These are phyloP conservation scores for Grigorovia jiainica DNA, from an alignment of 805 yeast species.

Conservation along the genomic window DNA sequence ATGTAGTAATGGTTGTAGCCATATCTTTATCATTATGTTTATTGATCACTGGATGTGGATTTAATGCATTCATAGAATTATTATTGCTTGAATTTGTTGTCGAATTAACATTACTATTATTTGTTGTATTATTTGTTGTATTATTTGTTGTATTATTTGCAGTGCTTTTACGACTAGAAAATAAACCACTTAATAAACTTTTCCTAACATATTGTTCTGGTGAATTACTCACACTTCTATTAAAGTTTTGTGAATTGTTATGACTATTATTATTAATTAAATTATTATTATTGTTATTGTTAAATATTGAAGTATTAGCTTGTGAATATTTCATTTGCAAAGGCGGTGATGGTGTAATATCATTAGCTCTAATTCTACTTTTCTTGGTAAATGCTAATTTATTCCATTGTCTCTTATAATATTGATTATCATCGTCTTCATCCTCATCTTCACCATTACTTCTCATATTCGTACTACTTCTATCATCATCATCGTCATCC, in stretches of 20 bases:
- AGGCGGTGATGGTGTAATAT: not conserved
- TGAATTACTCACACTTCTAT: not conserved
- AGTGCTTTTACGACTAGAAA: slow-evolving; percentile 12
- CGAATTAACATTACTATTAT: not conserved
- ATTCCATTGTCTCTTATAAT: slow-evolving; percentile 26
- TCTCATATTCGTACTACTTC: slow-evolving; percentile 9
- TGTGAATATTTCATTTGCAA: not conserved
- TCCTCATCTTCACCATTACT: slow-evolving; percentile 15
- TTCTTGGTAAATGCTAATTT: slow-evolving; percentile 20
- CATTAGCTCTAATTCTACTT: not conserved
- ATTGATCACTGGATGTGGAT: not conserved
- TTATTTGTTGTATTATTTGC: not conserved
- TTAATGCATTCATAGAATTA: not conserved
- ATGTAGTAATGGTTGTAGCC: slow-evolving; percentile 1
- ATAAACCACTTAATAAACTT: slow-evolving; percentile 25
- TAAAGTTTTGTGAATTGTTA: slow-evolving; percentile 5
- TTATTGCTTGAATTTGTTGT: not conserved
- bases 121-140: not conserved
- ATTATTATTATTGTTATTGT: not conserved
- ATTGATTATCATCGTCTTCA: slow-evolving; percentile 26
- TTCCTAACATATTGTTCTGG: slow-evolving; percentile 11
- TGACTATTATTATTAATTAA: slow-evolving; percentile 2
- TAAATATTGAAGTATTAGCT: not conserved
- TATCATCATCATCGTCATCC: slow-evolving; percentile 13
- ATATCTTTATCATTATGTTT: not conserved